Evolutionary conservation across 2,329 filamentous ascomycete genomes (phyloP), one percentile per base, ranked within the genome.

Genomic region (Metarhizium guizhouense): DNA sequence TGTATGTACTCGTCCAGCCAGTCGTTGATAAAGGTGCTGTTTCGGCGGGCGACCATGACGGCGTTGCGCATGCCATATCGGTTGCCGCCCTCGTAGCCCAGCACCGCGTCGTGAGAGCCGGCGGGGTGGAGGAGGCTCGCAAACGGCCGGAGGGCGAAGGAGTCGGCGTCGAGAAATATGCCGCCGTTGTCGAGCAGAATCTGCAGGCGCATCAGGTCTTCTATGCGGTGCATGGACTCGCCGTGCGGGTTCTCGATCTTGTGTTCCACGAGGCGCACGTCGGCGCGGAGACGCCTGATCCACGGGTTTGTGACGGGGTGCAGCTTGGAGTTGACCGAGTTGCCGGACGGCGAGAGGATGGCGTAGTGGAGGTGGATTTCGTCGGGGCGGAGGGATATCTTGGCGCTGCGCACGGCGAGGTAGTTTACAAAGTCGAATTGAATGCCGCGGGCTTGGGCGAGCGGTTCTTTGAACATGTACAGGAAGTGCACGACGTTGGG

Each of bases 401-500:
- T 52, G 53, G 57, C 59, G 54, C 59, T 59, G 34, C 59, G 59
- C 13, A 61, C 54, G 6, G 59, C 53, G 10, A 61, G 53, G 40
- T 59, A 59, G 45, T 34, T 54, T 36, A 61, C 29, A 18, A 59
- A 59, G 45, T 54, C 56, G 45, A 61, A 59, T 45, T 59, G 53
- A 3, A 56, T 49, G 29, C 51, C 48, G 16, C 47, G 54, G n/a
- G 30, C 32, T 6, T 52, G 40, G 47, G 47, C 42, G 18, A 58
- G 30, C 6, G 58, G 58, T 20, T 54, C 47, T 16, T 32, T 47
- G 50, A 59, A 57, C 4, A 60, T 47, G 53, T 58, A 59, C 4
- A 59, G 55, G 56, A 59, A 61, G 49, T 58, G 57, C 29, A 56
- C 54, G 18, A 60, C 47, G 42, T 59, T 59, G 36, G 59, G 59